Base-by-base conservation (phyloP, 164 flowering plant species). In the Cinnamomum chago region DNA sequence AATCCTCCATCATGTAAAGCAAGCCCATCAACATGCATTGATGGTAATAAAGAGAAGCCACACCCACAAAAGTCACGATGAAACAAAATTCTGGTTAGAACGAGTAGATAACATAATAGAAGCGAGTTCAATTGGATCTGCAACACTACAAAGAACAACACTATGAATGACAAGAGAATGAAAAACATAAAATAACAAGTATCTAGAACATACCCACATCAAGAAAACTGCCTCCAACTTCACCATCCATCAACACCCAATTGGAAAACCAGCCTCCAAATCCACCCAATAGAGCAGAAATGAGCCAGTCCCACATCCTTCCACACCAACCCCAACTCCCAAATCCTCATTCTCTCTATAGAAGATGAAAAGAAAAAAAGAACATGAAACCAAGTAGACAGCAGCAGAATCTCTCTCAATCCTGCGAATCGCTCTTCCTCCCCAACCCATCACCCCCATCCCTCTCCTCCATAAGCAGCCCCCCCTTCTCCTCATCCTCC, bases 391-490 rank as follows among this genome's bases (percentile, higher is more conserved):
- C 14, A 7, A 66, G 18, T 25, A 17, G 30, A 24, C 3, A 72
- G 20, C 15, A 64, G 35, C 0, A 64, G 22, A 4, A 18, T 2
- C 13, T 6, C 27, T 20, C 67, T 83, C 79, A 78, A 62, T 71
- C 77, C 62, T 74, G 78, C 0, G 76, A 76, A 50, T 76, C 83
- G 15, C 22, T 22, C 73, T 78, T 80, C 81, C 70, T 83, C 25
- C 76, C 83, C 40, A n/a, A 2, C 5, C 77, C 81, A 2, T 76
- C 76, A 55, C 60, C 60, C 17, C 80, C 82, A 55, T 78, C 84
- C 27, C 78, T 58, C 71, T 81, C 83, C 79, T 85, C 88, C 86
- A 83, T 70, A 18, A 85, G 70, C 83, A 79, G 78, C 9, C 84
- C 84, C 23, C 78, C 60, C n/a, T 55, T 20, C 73, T 83, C 88